A percentile compares a stretch with the other conserved stretches of the same genome.
Conservation (phyloP, 208 protist species). For the Blechomonas ayalai region DNA sequence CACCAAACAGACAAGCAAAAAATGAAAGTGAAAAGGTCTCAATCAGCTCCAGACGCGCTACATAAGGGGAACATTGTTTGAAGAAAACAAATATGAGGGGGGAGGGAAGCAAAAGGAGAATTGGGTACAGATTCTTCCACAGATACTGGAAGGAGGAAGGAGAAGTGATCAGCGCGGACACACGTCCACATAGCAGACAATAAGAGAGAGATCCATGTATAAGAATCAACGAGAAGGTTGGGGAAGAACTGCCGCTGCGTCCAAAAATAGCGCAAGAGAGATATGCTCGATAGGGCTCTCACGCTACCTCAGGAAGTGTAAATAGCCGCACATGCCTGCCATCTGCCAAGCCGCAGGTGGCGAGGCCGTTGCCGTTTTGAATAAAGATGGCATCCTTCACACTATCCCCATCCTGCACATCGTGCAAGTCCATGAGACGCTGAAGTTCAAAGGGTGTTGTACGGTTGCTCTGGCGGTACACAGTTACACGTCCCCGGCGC, state of each 20-base stretch:
- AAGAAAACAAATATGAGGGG: no score
- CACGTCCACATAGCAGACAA: no score
- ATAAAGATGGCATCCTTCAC: slow-evolving; percentile 44
- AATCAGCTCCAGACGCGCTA: no score
- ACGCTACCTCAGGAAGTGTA: slow-evolving; percentile 27
- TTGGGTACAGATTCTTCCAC: not conserved
- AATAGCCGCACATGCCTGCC: slow-evolving; percentile 54
- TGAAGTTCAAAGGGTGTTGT: slow-evolving; percentile 23
- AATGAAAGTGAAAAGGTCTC: not conserved
- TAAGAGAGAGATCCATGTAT: no score
- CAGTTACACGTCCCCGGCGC: slow-evolving; percentile 27
- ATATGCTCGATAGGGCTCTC: no score
- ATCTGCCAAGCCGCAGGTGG: slow-evolving; percentile 52
- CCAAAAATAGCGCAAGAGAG: no score
- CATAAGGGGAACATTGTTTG: no score
- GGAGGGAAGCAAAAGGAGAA: slow-evolving; percentile 12
- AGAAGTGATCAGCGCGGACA: no score
- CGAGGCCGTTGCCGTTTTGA: slow-evolving; percentile 41
- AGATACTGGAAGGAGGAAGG: no score
- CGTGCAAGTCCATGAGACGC: slow-evolving; percentile 29
- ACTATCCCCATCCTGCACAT: slow-evolving; percentile 38
- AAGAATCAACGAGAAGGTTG: no score
- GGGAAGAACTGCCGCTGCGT: no score
- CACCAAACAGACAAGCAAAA: not conserved
- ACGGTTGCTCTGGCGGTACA: slow-evolving; percentile 30